These are phyloP conservation scores for Aureobasidium uvarum DNA, from an alignment of 2,329 filamentous ascomycete species.

Conservation along the genomic window DNA sequence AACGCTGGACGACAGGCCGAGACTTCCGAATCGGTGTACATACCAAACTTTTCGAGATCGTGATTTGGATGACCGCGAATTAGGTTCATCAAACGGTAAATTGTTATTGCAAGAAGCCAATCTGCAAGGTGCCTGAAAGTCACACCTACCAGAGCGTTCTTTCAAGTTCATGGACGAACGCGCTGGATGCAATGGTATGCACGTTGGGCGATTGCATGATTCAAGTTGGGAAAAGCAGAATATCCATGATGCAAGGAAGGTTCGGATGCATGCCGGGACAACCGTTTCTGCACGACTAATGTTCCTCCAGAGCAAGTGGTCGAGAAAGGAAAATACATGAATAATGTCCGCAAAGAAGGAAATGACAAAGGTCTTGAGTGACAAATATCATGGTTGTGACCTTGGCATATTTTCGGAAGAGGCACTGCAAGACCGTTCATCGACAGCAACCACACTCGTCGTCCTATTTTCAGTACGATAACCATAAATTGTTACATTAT, in stretches of 20 bases:
- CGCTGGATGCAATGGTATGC: not conserved
- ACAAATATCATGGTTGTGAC: not conserved
- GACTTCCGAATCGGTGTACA: slow-evolving; percentile 2
- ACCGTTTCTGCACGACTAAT: not conserved
- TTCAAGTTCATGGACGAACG: not conserved
- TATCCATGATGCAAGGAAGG: not conserved
- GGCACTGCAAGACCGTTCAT: not conserved
- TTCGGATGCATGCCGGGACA: not conserved
- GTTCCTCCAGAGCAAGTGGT: not conserved
- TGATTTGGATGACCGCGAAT: not conserved
- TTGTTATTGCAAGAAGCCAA: not conserved
- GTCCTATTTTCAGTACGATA: not conserved
- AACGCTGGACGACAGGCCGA: slow-evolving; percentile 11
- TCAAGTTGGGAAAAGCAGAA: not conserved
- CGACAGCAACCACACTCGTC: not conserved
- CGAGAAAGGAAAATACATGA: slow-evolving; percentile 3
- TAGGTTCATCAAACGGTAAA: not conserved
- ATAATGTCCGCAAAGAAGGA: not conserved
- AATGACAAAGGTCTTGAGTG: not conserved
- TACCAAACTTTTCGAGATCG: slow-evolving; percentile 1
- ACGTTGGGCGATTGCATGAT: not conserved
- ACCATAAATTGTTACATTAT: not conserved
- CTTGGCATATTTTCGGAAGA: not conserved
- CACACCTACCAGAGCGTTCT: no score
- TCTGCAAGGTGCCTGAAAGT: not conserved